Percentiles rank a stretch among this genome's conserved stretches.
These are phyloP conservation scores for Clavaria fumosa DNA, from an alignment of 768 basidiomycete genomes.

Conservation along the genomic window DNA sequence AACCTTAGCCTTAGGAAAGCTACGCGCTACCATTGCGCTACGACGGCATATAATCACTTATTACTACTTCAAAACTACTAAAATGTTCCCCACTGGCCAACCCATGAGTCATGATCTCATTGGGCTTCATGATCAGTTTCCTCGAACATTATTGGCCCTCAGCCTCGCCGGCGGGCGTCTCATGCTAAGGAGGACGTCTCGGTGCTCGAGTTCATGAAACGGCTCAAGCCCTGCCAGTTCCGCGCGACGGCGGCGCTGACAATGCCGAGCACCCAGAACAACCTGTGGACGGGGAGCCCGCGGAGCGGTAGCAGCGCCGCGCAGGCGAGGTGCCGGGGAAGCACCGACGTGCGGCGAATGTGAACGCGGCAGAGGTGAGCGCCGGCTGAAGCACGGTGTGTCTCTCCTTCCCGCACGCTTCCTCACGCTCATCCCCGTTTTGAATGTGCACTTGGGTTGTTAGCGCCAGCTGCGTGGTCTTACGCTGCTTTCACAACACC, in stretches of 20 bases:
- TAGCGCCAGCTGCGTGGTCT: slow-evolving; percentile 35
- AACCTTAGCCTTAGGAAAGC: too few species aligned
- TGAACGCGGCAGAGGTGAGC: slow-evolving; percentile 27
- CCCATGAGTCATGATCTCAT: slow-evolving; percentile 36
- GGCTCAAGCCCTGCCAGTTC: slow-evolving; percentile 68
- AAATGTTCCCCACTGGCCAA: slow-evolving; percentile 45
- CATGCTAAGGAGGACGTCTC: slow-evolving; percentile 37
- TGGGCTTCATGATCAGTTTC: slow-evolving; percentile 7
- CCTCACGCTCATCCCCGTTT: too few species aligned
- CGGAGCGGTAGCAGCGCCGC: slow-evolving; percentile 80
- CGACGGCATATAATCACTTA: too few species aligned
- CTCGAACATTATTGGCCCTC: slow-evolving; percentile 76
- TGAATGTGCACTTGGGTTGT: slow-evolving; percentile 1
- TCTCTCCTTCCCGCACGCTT: too few species aligned
- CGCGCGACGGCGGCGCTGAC: slow-evolving; percentile 27
- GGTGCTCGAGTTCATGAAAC: slow-evolving; percentile 73
- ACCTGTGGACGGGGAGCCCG: slow-evolving; percentile 94
- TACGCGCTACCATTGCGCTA: too few species aligned
- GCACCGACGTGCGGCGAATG: slow-evolving; percentile 55
- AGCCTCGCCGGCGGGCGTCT: slow-evolving; percentile 41
- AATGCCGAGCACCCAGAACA: slow-evolving; percentile 28
- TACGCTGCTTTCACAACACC: too few species aligned
- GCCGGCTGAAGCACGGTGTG: slow-evolving; percentile 49
- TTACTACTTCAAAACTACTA: too few species aligned
- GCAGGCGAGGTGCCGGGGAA: slow-evolving; percentile 91